Evolutionary conservation across 1,284 basidiomycete genomes (phyloP).

Genomic region (Peniophora sp.): DNA sequence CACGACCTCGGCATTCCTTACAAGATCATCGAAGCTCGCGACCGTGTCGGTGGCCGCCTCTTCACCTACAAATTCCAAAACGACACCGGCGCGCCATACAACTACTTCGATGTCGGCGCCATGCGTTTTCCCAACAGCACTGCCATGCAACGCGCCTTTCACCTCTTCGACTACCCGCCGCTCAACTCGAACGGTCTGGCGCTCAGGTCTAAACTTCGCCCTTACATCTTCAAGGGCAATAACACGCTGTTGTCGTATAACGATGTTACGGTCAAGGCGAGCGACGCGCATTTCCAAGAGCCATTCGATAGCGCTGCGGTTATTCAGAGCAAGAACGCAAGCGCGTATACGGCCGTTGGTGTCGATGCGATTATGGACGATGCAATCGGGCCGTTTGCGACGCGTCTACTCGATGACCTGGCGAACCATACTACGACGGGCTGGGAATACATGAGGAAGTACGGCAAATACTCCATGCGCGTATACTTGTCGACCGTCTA

Average conservation of each 20-base stretch:
- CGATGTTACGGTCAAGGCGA: neutral
- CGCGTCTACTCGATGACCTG: neutral
- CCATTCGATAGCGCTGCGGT: neutral
- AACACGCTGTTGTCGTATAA: neutral
- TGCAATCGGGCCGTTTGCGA: neutral
- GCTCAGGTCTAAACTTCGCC: neutral
- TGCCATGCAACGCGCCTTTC: neutral
- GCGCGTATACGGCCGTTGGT: neutral
- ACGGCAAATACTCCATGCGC: neutral
- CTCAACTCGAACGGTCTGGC: neutral
- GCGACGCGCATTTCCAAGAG: neutral
- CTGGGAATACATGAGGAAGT: neutral
- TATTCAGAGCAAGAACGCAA: neutral
- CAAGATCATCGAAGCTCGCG: neutral
- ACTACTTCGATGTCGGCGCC: neutral
- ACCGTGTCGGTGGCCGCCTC: neutral
- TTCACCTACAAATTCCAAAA: neutral
- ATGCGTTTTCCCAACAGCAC: neutral
- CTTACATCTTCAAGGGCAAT: neutral
- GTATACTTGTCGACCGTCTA: neutral
- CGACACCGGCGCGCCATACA: neutral
- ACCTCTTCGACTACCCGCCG: neutral
- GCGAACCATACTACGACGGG: neutral
- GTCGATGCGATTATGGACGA: neutral
- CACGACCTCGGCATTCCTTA: neutral